Evolutionary conservation across 2,329 filamentous ascomycete species (phyloP).

Genomic region (Arthrobotrys conoides): DNA sequence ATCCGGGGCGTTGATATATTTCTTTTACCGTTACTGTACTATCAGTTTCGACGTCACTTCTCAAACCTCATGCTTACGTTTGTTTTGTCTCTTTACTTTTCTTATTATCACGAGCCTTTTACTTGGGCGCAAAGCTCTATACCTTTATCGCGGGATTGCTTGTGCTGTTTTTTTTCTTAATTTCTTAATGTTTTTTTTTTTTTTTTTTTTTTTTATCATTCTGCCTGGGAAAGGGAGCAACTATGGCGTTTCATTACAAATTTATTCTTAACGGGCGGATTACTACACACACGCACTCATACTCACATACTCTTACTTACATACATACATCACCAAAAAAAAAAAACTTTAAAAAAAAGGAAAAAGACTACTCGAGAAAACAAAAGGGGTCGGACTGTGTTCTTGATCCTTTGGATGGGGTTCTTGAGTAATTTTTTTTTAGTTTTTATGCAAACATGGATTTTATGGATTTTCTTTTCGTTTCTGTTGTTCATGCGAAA

Average conservation of each 20-base stretch:
- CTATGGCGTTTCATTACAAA: conserved; percentile 21
- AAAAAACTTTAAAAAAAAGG: conserved; percentile 2
- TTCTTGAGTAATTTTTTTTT: neutral
- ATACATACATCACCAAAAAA: neutral
- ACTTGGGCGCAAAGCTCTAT: conserved; percentile 24
- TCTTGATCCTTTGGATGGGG: neutral
- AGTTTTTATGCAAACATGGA: neutral
- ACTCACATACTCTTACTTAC: neutral
- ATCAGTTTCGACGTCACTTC: neutral
- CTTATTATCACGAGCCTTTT: conserved; percentile 10
- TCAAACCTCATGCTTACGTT: conserved; percentile 3
- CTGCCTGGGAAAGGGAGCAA: conserved; percentile 22
- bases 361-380: neutral
- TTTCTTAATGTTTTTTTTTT: conserved; percentile 23
- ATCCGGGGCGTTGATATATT: conserved; percentile 21
- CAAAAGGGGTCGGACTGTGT: neutral
- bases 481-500: neutral
- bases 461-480: conserved; percentile 22
- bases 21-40: conserved; percentile 4
- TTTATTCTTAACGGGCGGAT: conserved; percentile 18
- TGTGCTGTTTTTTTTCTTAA: conserved; percentile 17
- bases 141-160: conserved; percentile 28
- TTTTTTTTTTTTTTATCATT: neutral
- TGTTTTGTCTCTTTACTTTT: neutral
- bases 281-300: neutral